Base-by-base conservation (phyloP, 2,329 filamentous ascomycete genomes). In the Cladosporium austrohemisphaericum region DNA sequence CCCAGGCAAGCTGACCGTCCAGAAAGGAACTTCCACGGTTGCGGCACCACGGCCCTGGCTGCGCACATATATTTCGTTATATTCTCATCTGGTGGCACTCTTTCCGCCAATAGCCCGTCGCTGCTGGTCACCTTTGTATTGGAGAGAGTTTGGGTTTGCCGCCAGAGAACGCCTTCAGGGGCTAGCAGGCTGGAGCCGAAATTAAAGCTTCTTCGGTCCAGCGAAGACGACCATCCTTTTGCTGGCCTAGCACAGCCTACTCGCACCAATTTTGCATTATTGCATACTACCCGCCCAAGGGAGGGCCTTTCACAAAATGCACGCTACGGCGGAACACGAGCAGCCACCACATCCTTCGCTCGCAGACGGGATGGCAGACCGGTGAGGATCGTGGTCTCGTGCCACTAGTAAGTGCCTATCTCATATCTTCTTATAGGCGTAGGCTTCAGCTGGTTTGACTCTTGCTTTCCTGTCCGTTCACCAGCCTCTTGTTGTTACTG, bases 331-430 rank as follows among this genome's bases (percentile, higher is more conserved):
- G 23, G 26, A 47, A 47, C 31, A 37, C 33, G 33, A 29, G 16
- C 44, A 26, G 44, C 44, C 44, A 38, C 44, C 9, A 33, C 33
- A 37, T 47, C 44, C 33, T 47, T 47, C 44, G 44, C 33, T 7
- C 18, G 5, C 22, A 29, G 14, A 22, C n/a, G 38, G 37, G 37
- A 26, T 50, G 37, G n/a, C 20, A 14, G 47, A 50, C 47, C 47
- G 47, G 47, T 50, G 29, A 50, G 40, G 29, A n/a, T n/a, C n/a
- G 37, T 19, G 22, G 29, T 14, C 22, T 26, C 14, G 14, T 25
- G 28, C n/a, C 16, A 8, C 16, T 14, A 28, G 19, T 18, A 28
- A 26, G 29, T 20, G 29, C 13, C 40, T 9, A 36, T 35, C 18
- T 19, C 5, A 43, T 41, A n/a, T 16, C 22, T 48, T 29, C 41